These are phyloP conservation scores for Sistotremastrum suecicum DNA, from an alignment of 768 basidiomycete genomes.

Conservation along the genomic window DNA sequence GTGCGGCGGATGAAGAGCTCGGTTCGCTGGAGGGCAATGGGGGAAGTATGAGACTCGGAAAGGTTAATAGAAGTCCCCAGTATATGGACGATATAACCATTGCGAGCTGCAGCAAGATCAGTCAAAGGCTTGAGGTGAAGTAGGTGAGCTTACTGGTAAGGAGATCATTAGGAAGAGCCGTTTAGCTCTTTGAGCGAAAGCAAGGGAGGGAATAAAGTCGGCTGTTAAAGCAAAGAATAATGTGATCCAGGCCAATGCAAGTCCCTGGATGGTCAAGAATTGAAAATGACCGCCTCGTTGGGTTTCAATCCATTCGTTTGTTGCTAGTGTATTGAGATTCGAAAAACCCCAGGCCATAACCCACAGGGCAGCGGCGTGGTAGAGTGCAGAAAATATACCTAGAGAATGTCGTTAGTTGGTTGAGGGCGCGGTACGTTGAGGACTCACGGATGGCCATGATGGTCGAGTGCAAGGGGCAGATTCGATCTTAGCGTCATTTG, in stretches of 20 bases:
- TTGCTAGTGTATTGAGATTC: too few relatives aligned
- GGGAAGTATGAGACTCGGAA: conserved; percentile 43
- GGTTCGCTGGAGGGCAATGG: conserved; percentile 9
- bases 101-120: conserved; percentile 18
- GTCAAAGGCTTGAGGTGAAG: conserved; percentile 18
- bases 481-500: too few relatives aligned
- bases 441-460: too few relatives aligned
- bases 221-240: conserved; percentile 24
- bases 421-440: too few relatives aligned
- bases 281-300: conserved; percentile 44
- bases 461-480: too few relatives aligned
- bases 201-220: conserved; percentile 27
- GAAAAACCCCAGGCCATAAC: too few relatives aligned
- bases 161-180: conserved; percentile 47
- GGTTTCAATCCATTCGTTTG: too few relatives aligned
- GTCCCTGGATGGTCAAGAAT: conserved; percentile 66
- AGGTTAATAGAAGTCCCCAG: conserved; percentile 45
- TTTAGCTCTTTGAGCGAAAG: conserved; percentile 33
- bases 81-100: conserved; percentile 46
- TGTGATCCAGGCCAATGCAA: conserved; percentile 25
- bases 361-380: too few relatives aligned
- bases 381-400: too few relatives aligned
- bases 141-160: conserved; percentile 41
- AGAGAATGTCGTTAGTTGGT: too few relatives aligned
- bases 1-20: conserved; percentile 15